Evolutionary conservation across 352 stramenopile genomes (phyloP).

Genomic region (Phytophthora ramorum): DNA sequence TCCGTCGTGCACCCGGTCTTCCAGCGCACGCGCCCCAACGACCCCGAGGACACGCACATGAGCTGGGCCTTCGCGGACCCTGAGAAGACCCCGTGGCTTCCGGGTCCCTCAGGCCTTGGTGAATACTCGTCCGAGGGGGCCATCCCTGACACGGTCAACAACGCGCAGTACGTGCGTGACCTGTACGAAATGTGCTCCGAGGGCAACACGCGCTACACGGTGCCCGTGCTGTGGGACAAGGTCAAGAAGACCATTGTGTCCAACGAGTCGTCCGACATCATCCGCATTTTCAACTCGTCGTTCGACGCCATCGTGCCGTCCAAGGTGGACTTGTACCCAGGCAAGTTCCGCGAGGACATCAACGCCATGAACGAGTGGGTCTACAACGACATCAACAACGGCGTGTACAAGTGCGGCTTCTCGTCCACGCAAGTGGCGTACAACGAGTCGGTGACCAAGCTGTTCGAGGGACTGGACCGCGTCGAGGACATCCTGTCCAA

Average conservation of each 20-base stretch:
- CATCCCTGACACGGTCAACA: constrained; percentile 74
- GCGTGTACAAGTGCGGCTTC: constrained; percentile 94
- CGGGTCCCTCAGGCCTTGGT: constrained; percentile 67
- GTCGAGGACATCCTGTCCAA: constrained; percentile 74
- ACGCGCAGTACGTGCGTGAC: constrained; percentile 68
- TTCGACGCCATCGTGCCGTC: constrained; percentile 80
- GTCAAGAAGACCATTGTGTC: constrained; percentile 92
- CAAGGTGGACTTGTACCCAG: constrained; percentile 83
- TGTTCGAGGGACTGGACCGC: constrained; percentile 77
- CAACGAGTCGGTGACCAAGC: constrained; percentile 72
- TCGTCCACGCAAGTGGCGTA: constrained; percentile 90
- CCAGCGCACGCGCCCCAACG: constrained; percentile 75
- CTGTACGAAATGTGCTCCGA: constrained; percentile 85
- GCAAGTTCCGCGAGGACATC: constrained; percentile 80
- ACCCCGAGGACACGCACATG: constrained; percentile 76
- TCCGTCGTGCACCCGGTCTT: constrained; percentile 92
- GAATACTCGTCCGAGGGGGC: constrained; percentile 75
- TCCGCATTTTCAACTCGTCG: constrained; percentile 91
- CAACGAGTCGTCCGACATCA: constrained; percentile 95
- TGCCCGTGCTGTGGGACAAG: constrained; percentile 93
- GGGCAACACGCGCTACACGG: constrained; percentile 86
- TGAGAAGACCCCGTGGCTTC: constrained; percentile 60
- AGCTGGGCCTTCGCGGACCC: constrained; percentile 87
- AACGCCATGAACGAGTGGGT: constrained; percentile 93
- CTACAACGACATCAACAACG: constrained; percentile 94